Conservation (phyloP, 805 yeast genomes). For the Candida arabinofermentans region DNA sequence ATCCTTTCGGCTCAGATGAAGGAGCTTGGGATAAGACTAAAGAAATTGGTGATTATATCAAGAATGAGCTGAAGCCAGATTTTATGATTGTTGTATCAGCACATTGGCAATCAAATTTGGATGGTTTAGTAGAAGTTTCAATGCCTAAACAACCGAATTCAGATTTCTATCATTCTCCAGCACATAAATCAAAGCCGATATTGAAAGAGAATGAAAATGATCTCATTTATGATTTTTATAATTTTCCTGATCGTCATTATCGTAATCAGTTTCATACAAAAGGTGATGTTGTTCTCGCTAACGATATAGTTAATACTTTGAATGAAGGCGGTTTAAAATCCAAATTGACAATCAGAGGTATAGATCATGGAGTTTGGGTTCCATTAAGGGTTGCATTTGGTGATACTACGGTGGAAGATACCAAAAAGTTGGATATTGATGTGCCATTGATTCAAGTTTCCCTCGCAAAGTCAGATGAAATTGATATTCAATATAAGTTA, state of each 20-base stretch:
- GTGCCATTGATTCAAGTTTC: slow-evolving; percentile 51
- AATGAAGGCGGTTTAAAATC: slow-evolving; percentile 40
- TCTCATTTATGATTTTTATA: slow-evolving; percentile 70
- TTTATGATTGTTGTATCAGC: slow-evolving; percentile 67
- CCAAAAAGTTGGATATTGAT: slow-evolving; percentile 40
- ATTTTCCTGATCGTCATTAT: slow-evolving; percentile 66
- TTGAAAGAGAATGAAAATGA: slow-evolving; percentile 41
- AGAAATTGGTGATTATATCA: slow-evolving; percentile 49
- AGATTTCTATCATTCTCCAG: slow-evolving; percentile 2
- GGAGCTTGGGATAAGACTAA: slow-evolving; percentile 58
- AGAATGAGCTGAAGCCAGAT: slow-evolving; percentile 52
- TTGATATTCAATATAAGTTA: slow-evolving; percentile 43
- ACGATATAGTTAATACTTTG: slow-evolving; percentile 40
- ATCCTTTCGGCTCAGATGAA: slow-evolving; percentile 42
- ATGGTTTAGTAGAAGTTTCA: slow-evolving; percentile 44
- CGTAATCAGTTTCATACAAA: slow-evolving; percentile 54
- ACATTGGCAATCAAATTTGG: slow-evolving; percentile 61
- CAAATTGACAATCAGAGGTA: slow-evolving; percentile 50
- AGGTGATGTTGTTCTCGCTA: slow-evolving; percentile 40
- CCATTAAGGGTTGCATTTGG: slow-evolving; percentile 71
- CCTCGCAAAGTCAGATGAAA: slow-evolving; percentile 38
- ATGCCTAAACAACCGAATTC: slow-evolving; percentile 31
- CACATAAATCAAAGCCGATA: slow-evolving; percentile 11
- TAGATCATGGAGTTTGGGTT: slow-evolving; percentile 85
- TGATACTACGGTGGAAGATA: slow-evolving; percentile 30